Evolutionary conservation across 768 basidiomycete species (phyloP).

Genomic region (Leucocoprinus sp.): DNA sequence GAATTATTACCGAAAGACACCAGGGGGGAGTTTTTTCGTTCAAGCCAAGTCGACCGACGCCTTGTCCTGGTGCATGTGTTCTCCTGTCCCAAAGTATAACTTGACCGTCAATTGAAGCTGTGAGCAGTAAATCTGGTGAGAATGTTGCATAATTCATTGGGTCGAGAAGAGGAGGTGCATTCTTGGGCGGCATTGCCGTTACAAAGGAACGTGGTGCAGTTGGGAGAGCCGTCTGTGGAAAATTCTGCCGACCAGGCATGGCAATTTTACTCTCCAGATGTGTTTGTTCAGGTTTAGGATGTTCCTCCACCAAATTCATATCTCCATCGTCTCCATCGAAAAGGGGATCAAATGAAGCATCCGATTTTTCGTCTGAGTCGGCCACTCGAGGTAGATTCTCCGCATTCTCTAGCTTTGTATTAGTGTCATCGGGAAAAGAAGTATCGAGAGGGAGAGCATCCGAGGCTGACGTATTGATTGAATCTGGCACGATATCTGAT

Average conservation of each 20-base stretch:
- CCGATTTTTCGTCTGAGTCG: constrained; percentile 62
- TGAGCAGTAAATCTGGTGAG: constrained; percentile 81
- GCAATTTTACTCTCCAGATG: constrained; percentile 10
- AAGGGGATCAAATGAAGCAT: constrained; percentile 78
- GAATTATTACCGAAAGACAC: constrained; percentile 78
- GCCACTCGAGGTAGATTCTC: constrained; percentile 14
- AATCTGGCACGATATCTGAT: neutral
- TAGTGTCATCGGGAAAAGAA: neutral
- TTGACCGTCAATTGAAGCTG: constrained; percentile 87
- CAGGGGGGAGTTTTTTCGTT: constrained; percentile 91
- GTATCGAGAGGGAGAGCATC: neutral
- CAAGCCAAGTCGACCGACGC: constrained; percentile 82
- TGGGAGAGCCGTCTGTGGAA: constrained; percentile 12
- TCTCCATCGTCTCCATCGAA: constrained; percentile 71
- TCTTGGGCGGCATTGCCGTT: constrained; percentile 53
- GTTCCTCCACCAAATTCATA: constrained; percentile 7
- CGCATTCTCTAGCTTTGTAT: constrained; percentile 6
- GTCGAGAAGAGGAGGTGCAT: constrained; percentile 69
- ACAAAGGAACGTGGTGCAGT: constrained; percentile 15
- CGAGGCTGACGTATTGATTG: neutral
- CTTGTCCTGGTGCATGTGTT: constrained; percentile 49
- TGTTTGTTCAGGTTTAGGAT: constrained; percentile 4
- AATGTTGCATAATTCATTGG: constrained; percentile 48
- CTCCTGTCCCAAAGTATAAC: constrained; percentile 88
- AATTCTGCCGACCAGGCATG: constrained; percentile 10